Evolutionary conservation across 208 protist species (phyloP).

Genomic region (Leptomonas seymouri): DNA sequence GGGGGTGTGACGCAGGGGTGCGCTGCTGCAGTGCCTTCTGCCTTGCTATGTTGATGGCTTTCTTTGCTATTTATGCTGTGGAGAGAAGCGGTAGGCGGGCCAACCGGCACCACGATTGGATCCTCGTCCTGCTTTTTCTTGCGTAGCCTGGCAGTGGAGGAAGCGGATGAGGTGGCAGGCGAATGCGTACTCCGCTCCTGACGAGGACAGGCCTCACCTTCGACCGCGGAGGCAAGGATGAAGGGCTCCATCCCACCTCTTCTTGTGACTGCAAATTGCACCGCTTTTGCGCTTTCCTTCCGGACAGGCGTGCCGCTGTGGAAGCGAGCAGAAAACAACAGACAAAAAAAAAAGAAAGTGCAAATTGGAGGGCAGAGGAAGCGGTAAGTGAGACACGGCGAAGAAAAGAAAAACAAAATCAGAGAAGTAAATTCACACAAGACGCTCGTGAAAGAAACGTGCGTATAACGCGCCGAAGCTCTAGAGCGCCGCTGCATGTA

Average conservation of each 20-base stretch:
- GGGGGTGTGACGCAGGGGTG: background rate
- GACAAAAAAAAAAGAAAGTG: background rate
- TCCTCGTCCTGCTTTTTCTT: background rate
- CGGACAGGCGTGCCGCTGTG: no score
- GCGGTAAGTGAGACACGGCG: background rate
- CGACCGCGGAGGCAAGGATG: background rate
- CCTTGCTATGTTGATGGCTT: background rate
- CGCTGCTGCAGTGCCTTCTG: background rate
- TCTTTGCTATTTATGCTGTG: background rate
- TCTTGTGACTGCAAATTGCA: no score
- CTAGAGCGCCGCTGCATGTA: no score
- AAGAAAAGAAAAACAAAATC: background rate
- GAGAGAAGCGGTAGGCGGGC: background rate
- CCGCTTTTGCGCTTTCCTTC: no score
- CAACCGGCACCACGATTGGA: background rate
- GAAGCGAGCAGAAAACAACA: no score
- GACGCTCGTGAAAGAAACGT: no score
- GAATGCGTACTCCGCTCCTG: background rate
- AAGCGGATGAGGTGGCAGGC: background rate
- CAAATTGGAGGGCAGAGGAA: background rate
- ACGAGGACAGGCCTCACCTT: background rate
- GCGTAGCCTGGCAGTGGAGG: background rate
- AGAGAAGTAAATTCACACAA: no score
- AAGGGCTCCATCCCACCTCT: background rate
- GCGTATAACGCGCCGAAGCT: no score